These are phyloP conservation scores for Taphrina confusa DNA, from an alignment of 1,139 yeast species.

Conservation along the genomic window DNA sequence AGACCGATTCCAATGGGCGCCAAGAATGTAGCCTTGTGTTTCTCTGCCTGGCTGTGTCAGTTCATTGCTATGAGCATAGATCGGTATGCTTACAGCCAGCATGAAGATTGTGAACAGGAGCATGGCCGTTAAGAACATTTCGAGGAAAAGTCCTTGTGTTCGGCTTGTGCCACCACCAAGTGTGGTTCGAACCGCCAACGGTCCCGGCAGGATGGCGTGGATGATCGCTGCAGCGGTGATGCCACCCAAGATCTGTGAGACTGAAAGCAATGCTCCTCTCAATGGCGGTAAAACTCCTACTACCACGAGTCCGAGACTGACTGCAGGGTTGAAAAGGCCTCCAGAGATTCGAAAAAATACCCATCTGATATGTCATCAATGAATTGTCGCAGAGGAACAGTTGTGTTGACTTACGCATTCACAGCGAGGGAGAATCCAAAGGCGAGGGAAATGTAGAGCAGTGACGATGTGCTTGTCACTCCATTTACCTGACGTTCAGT, in stretches of 20 bases:
- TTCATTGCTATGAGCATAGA: no score
- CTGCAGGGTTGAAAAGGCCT: conserved; percentile 90
- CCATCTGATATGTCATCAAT: no score
- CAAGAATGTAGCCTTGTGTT: conserved; percentile 70
- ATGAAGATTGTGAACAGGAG: conserved; percentile 76
- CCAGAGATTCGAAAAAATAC: conserved; percentile 80
- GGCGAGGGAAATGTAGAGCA: conserved; percentile 80
- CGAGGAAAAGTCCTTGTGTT: conserved; percentile 76
- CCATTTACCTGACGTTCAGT: conserved; percentile 17
- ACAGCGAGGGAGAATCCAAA: conserved; percentile 85
- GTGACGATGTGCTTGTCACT: conserved; percentile 57
- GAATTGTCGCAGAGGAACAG: no score
- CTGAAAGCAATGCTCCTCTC: conserved; percentile 65
- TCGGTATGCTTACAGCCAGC: conserved; percentile 53
- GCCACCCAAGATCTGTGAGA: conserved; percentile 77
- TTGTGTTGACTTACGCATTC: conserved; percentile 56
- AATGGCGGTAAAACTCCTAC: conserved; percentile 74
- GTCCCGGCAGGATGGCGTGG: conserved; percentile 82
- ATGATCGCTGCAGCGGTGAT: conserved; percentile 94
- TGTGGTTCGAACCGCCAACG: conserved; percentile 67
- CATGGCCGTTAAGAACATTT: conserved; percentile 75
- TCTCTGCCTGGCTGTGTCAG: conserved; percentile 56
- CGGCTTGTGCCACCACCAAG: conserved; percentile 73
- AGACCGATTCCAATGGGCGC: conserved; percentile 86
- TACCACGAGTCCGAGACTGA: conserved; percentile 67